These are phyloP conservation scores for Penicillium ochrochloron DNA, from an alignment of 495 filamentous ascomycete genomes.

Conservation along the genomic window DNA sequence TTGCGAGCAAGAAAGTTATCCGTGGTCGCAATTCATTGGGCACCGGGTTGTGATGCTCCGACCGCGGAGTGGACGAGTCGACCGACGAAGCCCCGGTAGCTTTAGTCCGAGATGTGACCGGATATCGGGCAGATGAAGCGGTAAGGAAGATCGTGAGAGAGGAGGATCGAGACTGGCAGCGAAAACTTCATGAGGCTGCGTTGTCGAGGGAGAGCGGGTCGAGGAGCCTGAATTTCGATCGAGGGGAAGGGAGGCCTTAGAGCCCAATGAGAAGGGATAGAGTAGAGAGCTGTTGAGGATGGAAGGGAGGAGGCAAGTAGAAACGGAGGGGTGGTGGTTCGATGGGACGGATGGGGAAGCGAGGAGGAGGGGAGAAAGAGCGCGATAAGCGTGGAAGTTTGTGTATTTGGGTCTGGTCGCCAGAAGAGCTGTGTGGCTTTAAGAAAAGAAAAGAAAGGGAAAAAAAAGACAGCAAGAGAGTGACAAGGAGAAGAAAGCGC, in stretches of 20 bases:
- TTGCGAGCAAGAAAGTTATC: conserved; percentile 49
- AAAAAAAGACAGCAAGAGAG: not conserved
- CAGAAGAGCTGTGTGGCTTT: not conserved
- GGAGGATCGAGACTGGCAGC: conserved; percentile 16
- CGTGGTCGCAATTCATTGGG: conserved; percentile 50
- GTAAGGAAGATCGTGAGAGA: conserved; percentile 23
- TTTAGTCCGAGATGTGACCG: conserved; percentile 10
- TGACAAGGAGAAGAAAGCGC: not conserved
- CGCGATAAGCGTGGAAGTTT: conserved; percentile 5
- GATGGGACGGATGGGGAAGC: not conserved
- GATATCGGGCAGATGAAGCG: conserved; percentile 22
- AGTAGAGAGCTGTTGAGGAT: conserved; percentile 9
- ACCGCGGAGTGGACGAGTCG: conserved; percentile 6
- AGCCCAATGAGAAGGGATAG: conserved; percentile 29
- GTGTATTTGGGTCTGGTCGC: not conserved
- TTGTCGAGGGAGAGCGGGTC: not conserved
- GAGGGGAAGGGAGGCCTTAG: conserved; percentile 19
- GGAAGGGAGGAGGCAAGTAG: conserved; percentile 5
- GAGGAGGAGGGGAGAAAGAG: conserved; percentile 4
- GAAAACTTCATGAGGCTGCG: conserved; percentile 27
- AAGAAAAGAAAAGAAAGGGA: conserved; percentile 2
- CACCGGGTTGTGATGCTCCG: conserved; percentile 16
- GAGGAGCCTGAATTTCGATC: conserved; percentile 1
- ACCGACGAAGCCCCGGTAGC: conserved; percentile 10
- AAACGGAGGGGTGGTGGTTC: not conserved